Evolutionary conservation across 1,139 yeast species (phyloP).

Genomic region (Debaryomycetaceae sp.): DNA sequence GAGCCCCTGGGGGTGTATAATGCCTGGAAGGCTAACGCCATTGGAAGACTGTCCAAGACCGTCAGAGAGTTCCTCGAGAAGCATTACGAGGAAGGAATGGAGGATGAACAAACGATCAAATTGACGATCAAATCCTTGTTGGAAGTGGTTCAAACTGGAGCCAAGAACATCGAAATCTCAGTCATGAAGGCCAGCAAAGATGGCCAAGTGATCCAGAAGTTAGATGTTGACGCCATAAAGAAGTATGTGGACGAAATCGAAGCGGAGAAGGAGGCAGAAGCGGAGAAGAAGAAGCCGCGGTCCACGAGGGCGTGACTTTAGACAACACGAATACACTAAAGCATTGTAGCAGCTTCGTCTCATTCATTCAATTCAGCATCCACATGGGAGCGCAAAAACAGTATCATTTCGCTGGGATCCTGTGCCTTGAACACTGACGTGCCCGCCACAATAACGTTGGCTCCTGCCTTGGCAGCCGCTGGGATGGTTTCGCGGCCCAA

Average conservation of each 20-base stretch:
- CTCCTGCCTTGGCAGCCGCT: constrained; percentile 90
- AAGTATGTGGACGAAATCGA: constrained; percentile 79
- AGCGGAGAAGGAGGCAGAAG: constrained; percentile 86
- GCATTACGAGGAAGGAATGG: constrained; percentile 67
- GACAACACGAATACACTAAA: no score
- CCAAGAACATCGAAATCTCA: constrained; percentile 90
- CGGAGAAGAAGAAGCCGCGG: constrained; percentile 72
- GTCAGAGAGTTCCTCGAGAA: constrained; percentile 94
- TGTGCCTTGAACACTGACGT: constrained; percentile 86
- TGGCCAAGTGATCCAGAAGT: constrained; percentile 39
- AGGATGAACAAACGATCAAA: constrained; percentile 71
- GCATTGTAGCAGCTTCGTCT: no score
- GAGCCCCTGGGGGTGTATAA: constrained; percentile 97
- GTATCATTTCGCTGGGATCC: constrained; percentile 71
- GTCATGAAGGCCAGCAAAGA: constrained; percentile 63
- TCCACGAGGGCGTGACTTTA: constrained; percentile 2
- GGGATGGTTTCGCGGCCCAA: constrained; percentile 79
- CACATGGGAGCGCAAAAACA: constrained; percentile 61
- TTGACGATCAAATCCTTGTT: constrained; percentile 82
- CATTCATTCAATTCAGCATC: no score
- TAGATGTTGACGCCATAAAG: constrained; percentile 71
- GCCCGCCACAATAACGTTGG: constrained; percentile 97
- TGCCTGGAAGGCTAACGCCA: constrained; percentile 99
- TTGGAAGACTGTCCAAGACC: constrained; percentile 92
- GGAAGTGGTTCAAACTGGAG: constrained; percentile 98